Evolutionary conservation across 2,329 filamentous ascomycete species (phyloP), one percentile per base, ranked within the genome.

Genomic region (Pseudogymnoascus sp.): DNA sequence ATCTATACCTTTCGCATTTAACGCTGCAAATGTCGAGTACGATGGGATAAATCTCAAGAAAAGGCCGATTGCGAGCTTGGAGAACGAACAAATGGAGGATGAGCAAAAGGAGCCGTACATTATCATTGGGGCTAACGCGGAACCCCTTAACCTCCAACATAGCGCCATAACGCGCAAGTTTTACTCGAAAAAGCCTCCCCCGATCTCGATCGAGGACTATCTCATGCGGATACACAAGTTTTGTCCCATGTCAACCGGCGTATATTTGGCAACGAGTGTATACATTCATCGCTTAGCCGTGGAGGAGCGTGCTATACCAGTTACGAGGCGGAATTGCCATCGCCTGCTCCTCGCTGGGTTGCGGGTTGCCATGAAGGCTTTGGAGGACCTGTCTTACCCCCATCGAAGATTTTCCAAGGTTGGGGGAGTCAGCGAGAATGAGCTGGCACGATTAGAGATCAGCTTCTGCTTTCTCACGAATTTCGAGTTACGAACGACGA

Each of bases 231-330:
- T 98, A 65, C 93, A 98, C 77, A 86, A 86, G 65, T 97, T 90
- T 78, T 98, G 93, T 72, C 93, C 95, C 3, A 92, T 96, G 85
- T 96, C 90, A 67, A 92, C 93, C 0, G 93, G 89, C 23, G 93
- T 98, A 8, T 97, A 96, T 77, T 86, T 99, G 25, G 92, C 93
- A 1, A 89, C 93, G 4, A 92, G 90, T 57, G 81, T 90, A 7
- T 98, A 96, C 77, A 93, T 97, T 68, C 88, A 93, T 73, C 86
- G 89, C 23, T 81, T 98, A 45, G 90, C 89, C 0, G 86, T 93
- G 11, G 82, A 88, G 51, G 90, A 96, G 73, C 85, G 85, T 68
- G 84, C 89, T 23, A 88, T 98, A 21, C 87, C 88, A 0, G 89
- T 96, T 6, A 96, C 92, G 2, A 83, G 84, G 64, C 85, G 91